These are phyloP conservation scores for Saccharomycopsis vini DNA, from an alignment of 805 yeast species.

Conservation along the genomic window DNA sequence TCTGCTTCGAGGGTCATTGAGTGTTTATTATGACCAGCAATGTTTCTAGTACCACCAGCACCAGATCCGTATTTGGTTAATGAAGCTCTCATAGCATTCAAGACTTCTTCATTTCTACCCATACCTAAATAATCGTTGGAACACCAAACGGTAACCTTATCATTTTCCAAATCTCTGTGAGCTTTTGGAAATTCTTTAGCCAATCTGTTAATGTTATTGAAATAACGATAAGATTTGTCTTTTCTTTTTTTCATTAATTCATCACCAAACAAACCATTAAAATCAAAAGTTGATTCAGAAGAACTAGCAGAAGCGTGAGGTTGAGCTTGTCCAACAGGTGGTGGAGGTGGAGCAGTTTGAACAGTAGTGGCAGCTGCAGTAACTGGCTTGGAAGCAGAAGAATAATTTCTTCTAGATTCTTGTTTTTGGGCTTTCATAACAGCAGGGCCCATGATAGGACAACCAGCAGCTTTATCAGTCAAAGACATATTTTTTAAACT, in stretches of 20 bases:
- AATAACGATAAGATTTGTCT: conserved; percentile 91
- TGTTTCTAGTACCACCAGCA: conserved; percentile 98
- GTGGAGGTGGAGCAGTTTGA: conserved; percentile 24
- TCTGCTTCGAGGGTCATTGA: conserved; percentile 85
- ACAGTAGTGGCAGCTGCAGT: conserved; percentile 27
- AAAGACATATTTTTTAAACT: conserved; percentile 54
- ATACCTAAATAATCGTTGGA: conserved; percentile 95
- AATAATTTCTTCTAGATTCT: conserved; percentile 25
- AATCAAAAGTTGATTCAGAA: conserved; percentile 55
- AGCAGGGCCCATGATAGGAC: conserved; percentile 92
- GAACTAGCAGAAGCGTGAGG: conserved; percentile 24
- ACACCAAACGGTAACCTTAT: conserved; percentile 97
- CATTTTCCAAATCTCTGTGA: conserved; percentile 64
- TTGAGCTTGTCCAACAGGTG: conserved; percentile 28
- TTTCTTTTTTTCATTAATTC: conserved; percentile 67
- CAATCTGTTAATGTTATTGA: conserved; percentile 93
- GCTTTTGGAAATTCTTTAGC: conserved; percentile 93
- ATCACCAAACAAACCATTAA: conserved; percentile 53
- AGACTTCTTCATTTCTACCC: conserved; percentile 72
- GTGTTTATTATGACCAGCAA: conserved; percentile 92
- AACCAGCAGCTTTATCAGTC: conserved; percentile 52
- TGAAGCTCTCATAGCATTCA: conserved; percentile 67
- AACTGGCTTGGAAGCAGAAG: conserved; percentile 27
- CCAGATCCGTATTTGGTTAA: conserved; percentile 93
- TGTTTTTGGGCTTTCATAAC: conserved; percentile 29